Base-by-base conservation (phyloP, 2,329 filamentous ascomycete species). In the Colletotrichum sp. region DNA sequence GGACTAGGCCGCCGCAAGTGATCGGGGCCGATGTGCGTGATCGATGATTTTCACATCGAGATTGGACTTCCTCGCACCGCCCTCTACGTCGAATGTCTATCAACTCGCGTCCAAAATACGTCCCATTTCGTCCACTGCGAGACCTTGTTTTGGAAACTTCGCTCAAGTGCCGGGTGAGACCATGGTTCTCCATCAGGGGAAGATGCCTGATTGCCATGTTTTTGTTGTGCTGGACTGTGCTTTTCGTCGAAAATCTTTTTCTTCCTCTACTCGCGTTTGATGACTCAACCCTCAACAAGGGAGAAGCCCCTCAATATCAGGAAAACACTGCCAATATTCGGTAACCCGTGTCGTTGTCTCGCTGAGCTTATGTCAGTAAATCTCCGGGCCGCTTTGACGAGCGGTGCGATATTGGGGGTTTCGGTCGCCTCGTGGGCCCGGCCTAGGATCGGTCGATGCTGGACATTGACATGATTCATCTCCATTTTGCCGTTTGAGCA, bases 281-380 rank as follows among this genome's bases (percentile, higher is more conserved):
- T 49, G 39, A 72, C 69, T 63, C 72, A 49, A 49, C 28, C 59
- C 59, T 63, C 59, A 63, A 21, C 68, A 62, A 67, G 62, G 69
- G 69, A 72, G 32, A 63, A 24, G 16, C 34, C 44, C 28, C 21
- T 30, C 57, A 26, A 63, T 63, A 63, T 63, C 68, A 70, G 49
- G 16, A 52, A 39, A 70, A n/a, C 36, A 52, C 34, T 18, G 15
- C 26, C 18, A 34, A 63, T 63, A 70, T 63, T 32, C 24, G 34
- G 34, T 62, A 62, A 60, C 28, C 44, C 39, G 65, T 32, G 49
- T 57, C 30, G 44, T 63, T 60, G 36, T 24, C 44, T 49, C 32
- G 26, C 59, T n/a, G 18, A 75, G 69, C 72, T 75, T 72, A 72
- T 64, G 72, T 68, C 72, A 75, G 65, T 75, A 70, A 76, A 65